Conservation (phyloP, 805 yeast species). For the Candida ficus region DNA sequence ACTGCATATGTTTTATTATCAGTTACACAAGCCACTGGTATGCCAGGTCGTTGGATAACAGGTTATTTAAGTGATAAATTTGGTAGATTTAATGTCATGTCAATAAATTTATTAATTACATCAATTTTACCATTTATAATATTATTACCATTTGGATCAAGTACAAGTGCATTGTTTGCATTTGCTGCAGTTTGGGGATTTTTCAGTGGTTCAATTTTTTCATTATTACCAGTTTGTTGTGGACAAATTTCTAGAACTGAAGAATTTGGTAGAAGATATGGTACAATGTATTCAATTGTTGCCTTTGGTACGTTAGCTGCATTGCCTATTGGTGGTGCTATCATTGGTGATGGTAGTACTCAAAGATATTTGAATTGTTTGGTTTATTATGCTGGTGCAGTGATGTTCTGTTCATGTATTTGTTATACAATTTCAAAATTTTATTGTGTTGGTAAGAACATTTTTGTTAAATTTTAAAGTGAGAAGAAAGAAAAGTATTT, state of each 20-base stretch:
- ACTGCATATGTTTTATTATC: slow-evolving; percentile 42
- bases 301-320: slow-evolving; percentile 45
- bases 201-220: slow-evolving; percentile 47
- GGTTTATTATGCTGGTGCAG: slow-evolving; percentile 28
- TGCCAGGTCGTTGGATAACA: slow-evolving; percentile 40
- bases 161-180: slow-evolving; percentile 30
- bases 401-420: slow-evolving; percentile 33
- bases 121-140: slow-evolving; percentile 29
- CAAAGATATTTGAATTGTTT: slow-evolving; percentile 30
- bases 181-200: slow-evolving; percentile 49
- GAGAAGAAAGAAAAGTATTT: too few species aligned
- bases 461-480: neutral
- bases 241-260: slow-evolving; percentile 52
- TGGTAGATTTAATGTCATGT: slow-evolving; percentile 53
- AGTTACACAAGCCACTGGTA: slow-evolving; percentile 35
- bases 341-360: slow-evolving; percentile 35
- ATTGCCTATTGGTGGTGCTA: slow-evolving; percentile 48
- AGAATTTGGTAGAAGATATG: slow-evolving; percentile 48
- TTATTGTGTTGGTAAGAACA: neutral
- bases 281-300: slow-evolving; percentile 54
- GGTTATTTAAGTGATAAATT: slow-evolving; percentile 36
- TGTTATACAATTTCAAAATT: slow-evolving; percentile 40
- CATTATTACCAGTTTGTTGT: slow-evolving; percentile 53
- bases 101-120: slow-evolving; percentile 27
- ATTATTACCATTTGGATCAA: slow-evolving; percentile 35